phyloP scores from a whole-genome alignment of 305 asterid genomes.

The Fraxinus sp. region DNA sequence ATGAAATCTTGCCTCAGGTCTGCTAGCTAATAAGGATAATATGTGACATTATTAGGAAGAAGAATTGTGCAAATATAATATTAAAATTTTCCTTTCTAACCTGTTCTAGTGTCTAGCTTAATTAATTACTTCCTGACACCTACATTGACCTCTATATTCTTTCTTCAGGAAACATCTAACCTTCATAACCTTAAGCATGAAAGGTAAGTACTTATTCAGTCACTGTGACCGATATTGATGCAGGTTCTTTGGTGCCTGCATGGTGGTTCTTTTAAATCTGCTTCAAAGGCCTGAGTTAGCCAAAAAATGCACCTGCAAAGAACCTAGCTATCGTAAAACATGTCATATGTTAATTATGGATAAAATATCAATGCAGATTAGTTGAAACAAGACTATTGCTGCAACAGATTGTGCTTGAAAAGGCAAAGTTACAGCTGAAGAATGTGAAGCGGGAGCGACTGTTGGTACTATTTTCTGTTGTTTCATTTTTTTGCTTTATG shows the following conservation, averaged over 20 bases:
- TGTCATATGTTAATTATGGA: slow-evolving; percentile 20
- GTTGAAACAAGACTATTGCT: slow-evolving; percentile 56
- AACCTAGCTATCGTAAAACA: not conserved
- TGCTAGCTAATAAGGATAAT: slow-evolving; percentile 29
- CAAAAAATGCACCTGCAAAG: slow-evolving; percentile 1
- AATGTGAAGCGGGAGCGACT: slow-evolving; percentile 57
- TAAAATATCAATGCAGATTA: slow-evolving; percentile 49
- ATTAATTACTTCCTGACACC: slow-evolving; percentile 16
- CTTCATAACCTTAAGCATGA: slow-evolving; percentile 42
- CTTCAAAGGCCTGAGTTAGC: slow-evolving; percentile 23
- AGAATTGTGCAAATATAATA: slow-evolving; percentile 2
- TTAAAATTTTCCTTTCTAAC: slow-evolving; percentile 18
- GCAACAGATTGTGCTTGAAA: slow-evolving; percentile 58
- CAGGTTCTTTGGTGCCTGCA: slow-evolving; percentile 20
- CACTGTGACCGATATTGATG: slow-evolving; percentile 12
- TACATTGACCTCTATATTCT: slow-evolving; percentile 29
- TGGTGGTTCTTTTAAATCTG: slow-evolving; percentile 18
- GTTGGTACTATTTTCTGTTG: slow-evolving; percentile 53
- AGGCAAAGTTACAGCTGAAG: slow-evolving; percentile 68
- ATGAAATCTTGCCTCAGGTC: slow-evolving; percentile 62
- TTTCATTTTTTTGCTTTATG: slow-evolving; percentile 17
- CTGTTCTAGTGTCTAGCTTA: slow-evolving; percentile 19
- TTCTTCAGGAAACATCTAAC: slow-evolving; percentile 52
- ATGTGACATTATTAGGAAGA: slow-evolving; percentile 22
- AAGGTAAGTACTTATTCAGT: slow-evolving; percentile 48